Base-by-base conservation (phyloP, 306 rosid genomes). In the Quercus gilva region DNA sequence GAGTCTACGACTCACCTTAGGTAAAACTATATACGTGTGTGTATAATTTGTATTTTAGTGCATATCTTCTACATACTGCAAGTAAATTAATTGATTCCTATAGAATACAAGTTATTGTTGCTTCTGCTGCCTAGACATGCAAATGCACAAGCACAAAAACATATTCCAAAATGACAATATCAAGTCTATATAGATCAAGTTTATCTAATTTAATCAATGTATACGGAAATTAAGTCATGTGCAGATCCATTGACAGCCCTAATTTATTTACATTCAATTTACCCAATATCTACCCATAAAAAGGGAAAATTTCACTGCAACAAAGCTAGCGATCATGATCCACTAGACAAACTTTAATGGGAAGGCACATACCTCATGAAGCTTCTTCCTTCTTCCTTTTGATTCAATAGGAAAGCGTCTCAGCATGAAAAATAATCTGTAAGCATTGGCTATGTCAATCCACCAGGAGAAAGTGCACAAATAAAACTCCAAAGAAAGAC, bases 361-460 rank as follows among this genome's bases (percentile, higher is more conserved):
- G 70, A 81, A 70, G 85, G 81, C 69, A 75, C 81, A 74, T 80
- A 96, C 99, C 99, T 96, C 99, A 58, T 91, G 89, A 81, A 96
- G 98, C 80, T 93, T 96, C 93, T 93, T 93, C 83, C 98, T 88
- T 89, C 98, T 96, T 85, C 98, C 99, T 85, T 90, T 96, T 33
- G 99, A 96, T 87, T 96, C 99, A 58, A 96, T 91, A 26, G 99
- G 99, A 86, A 96, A 96, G 78, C 88, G 97, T 83, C 96, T 91
- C 91, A 96, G 81, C 99, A 96, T 96, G 96, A 88, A 84, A 90
- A 96, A 96, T 76, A 96, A 87, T 83, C 99, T 96, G 86, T 69
- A 80, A 70, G 57, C 10, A 74, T 77, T 35, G 33, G 28, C 45
- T 17, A 37, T 18, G 52, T 73, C 69, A 55, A 76, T 37, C 35